These are phyloP conservation scores for Eutrema heterophyllum DNA, from an alignment of 345 rosid species.

Conservation along the genomic window DNA sequence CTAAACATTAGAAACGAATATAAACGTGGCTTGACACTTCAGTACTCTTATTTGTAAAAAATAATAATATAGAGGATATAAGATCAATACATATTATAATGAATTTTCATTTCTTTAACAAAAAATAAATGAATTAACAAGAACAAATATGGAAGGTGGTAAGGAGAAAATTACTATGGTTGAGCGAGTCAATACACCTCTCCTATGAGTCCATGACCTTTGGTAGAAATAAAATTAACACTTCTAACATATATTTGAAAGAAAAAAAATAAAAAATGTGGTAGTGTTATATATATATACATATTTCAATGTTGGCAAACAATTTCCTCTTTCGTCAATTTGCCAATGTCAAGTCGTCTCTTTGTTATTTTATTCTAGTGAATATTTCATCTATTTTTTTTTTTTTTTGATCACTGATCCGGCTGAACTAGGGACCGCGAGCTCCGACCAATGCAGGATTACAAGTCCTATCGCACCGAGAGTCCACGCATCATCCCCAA, in stretches of 20 bases:
- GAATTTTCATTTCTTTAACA: background rate
- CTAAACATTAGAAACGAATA: background rate
- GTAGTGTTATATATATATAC: no score
- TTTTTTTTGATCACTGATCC: no score
- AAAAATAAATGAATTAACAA: background rate
- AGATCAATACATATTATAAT: background rate
- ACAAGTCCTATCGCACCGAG: no score
- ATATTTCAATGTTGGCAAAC: no score
- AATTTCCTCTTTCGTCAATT: no score
- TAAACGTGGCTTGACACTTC: background rate
- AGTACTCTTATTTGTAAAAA: background rate
- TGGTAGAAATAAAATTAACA: background rate
- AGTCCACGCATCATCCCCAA: no score
- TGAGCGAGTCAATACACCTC: background rate
- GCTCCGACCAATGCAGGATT: no score
- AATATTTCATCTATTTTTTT: no score
- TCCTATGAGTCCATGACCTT: background rate
- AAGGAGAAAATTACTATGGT: background rate
- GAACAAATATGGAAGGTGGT: background rate
- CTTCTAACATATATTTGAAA: background rate
- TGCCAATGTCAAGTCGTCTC: no score
- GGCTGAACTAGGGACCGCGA: no score
- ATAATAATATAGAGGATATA: background rate
- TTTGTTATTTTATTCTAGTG: no score
- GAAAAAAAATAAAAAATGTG: no score